phyloP scores from a whole-genome alignment of 805 yeast species.

The Wickerhamiella alocasiicola region DNA sequence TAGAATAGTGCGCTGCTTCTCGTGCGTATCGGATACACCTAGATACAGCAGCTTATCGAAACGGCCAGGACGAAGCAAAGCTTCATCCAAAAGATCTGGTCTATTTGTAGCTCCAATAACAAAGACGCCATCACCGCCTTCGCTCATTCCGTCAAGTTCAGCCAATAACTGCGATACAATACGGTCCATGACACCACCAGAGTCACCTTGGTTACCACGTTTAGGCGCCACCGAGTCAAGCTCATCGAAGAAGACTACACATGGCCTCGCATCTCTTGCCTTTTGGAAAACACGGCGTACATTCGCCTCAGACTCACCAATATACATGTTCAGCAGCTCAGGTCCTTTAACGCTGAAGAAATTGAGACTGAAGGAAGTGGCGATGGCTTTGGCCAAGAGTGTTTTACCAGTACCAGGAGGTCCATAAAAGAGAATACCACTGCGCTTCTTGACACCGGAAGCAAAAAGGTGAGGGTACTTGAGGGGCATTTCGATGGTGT shows the following conservation, averaged over 20 bases:
- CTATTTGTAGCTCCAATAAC: slow-evolving; percentile 98
- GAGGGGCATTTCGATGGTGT: slow-evolving; percentile 91
- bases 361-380: slow-evolving; percentile 85
- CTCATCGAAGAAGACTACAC: slow-evolving; percentile 95
- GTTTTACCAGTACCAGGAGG: slow-evolving; percentile 99
- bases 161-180: slow-evolving; percentile 92
- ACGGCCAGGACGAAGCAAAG: slow-evolving; percentile 83
- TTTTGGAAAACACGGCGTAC: slow-evolving; percentile 87
- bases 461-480: slow-evolving; percentile 83
- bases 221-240: slow-evolving; percentile 97
- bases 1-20: slow-evolving; percentile 72
- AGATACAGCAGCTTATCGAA: slow-evolving; percentile 90
- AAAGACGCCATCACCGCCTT: slow-evolving; percentile 80
- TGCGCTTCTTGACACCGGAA: slow-evolving; percentile 81
- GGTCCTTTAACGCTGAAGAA: slow-evolving; percentile 97
- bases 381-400: slow-evolving; percentile 89
- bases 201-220: slow-evolving; percentile 96
- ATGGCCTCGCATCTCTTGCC: slow-evolving; percentile 94
- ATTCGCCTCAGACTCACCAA: slow-evolving; percentile 97
- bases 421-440: slow-evolving; percentile 90
- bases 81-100: slow-evolving; percentile 91
- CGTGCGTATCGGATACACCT: slow-evolving; percentile 85
- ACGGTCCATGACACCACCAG: slow-evolving; percentile 98
- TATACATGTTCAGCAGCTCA: slow-evolving; percentile 90
- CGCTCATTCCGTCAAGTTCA: slow-evolving; percentile 87